Base-by-base conservation (phyloP, 495 filamentous ascomycete species). In the Bacidia gigantensis region DNA sequence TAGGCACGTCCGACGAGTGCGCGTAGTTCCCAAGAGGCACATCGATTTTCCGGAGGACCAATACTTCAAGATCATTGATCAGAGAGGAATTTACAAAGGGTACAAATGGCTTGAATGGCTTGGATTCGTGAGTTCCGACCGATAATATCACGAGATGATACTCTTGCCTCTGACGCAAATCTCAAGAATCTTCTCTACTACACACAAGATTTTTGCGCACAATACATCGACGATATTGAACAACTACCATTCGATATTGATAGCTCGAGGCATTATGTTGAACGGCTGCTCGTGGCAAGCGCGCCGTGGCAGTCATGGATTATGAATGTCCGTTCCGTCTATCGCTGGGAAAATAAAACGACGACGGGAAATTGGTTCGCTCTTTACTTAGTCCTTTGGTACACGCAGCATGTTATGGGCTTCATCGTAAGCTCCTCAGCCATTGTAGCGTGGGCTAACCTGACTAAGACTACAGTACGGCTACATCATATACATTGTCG, bases 171-270 rank as follows among this genome's bases (percentile, higher is more conserved):
- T n/a, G n/a, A n/a, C n/a, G n/a, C n/a, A n/a, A n/a, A n/a, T n/a
- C n/a, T n/a, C n/a, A n/a, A 73, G 71, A 66, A 63, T 40, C 51
- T 70, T 2, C 25, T 71, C 12, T 66, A 67, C 29, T 57, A 61
- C 40, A 60, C 69, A 2, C 70, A 72, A 49, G 61, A 65, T 21
- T 69, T 68, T 44, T 65, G 60, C 42, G 58, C 64, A 1, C 67
- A 70, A 48, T 72, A 72, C 47, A 65, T 73, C 50, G 72, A 72
- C 43, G 68, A 68, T 38, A 67, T 64, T 45, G 62, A 62, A 10
- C 53, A 67, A 24, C 63, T 68, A 25, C 67, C 64, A 11, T 65
- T 64, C 25, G 61, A 61, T 43, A 58, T 67, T 32, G 66, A 69
- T 49, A 62, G 57, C 22, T 54, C 67, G 18, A 61, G 62, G 14